These are phyloP conservation scores for Trifolium subterraneum DNA, from an alignment of 306 rosid species.

Conservation along the genomic window DNA sequence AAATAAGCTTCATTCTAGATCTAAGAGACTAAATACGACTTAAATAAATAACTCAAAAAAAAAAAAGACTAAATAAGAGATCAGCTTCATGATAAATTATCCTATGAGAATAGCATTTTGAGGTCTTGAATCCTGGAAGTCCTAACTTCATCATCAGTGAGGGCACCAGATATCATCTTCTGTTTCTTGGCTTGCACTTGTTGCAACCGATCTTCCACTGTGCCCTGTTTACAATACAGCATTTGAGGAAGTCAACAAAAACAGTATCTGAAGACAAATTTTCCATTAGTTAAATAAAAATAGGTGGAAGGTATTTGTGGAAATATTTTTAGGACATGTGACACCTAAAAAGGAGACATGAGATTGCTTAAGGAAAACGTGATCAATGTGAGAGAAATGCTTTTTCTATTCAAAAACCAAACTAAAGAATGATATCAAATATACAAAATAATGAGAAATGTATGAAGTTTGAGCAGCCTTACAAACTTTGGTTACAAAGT, in stretches of 20 bases:
- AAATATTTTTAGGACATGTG: conserved; percentile 5
- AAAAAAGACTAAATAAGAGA: conserved; percentile 8
- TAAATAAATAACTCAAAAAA: neutral
- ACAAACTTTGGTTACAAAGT: neutral
- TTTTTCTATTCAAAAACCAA: neutral
- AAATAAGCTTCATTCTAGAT: conserved; percentile 8
- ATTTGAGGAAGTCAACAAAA: neutral
- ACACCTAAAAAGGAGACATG: conserved; percentile 9
- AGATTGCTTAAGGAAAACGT: conserved; percentile 34
- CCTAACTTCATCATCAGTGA: conserved; percentile 76
- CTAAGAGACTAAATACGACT: conserved; percentile 23
- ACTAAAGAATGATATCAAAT: neutral
- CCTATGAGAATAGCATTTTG: conserved; percentile 74
- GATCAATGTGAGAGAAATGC: conserved; percentile 27
- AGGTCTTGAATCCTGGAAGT: conserved; percentile 76
- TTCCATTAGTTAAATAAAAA: conserved; percentile 16
- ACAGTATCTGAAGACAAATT: neutral
- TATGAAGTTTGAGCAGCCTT: conserved; percentile 2
- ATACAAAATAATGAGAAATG: neutral
- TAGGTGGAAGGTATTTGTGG: neutral
- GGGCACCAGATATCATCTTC: conserved; percentile 80
- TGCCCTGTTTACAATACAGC: conserved; percentile 49
- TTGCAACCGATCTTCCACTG: conserved; percentile 76
- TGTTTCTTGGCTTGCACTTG: conserved; percentile 81
- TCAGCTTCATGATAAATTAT: conserved; percentile 23